Percentiles rank a stretch among this genome's conserved stretches.
phyloP scores from a whole-genome alignment of 2,329 filamentous ascomycete species.

The Trichophyton benhamiae region DNA sequence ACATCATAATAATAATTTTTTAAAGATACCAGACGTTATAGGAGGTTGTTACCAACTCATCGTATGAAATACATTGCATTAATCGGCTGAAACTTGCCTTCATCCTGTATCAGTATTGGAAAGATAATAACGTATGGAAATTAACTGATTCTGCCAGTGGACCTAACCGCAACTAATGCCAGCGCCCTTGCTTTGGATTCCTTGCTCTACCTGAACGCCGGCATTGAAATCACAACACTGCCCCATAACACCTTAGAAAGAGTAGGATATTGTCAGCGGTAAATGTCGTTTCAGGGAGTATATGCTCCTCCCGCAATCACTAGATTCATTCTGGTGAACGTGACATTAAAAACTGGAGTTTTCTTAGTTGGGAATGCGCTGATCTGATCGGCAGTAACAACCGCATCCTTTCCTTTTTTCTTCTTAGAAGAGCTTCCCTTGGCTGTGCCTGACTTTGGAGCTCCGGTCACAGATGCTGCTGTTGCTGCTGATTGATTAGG shows the following conservation, averaged over 20 bases:
- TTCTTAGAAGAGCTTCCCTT: constrained; percentile 19
- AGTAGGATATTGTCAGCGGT: background rate
- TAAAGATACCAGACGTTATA: background rate
- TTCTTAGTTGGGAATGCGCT: constrained; percentile 93
- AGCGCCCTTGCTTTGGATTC: background rate
- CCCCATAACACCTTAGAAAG: background rate
- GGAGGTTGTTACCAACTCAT: background rate
- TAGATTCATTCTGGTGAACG: constrained; percentile 90
- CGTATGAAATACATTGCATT: background rate
- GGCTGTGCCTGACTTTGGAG: background rate
- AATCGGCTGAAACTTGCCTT: background rate
- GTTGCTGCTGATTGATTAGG: constrained; percentile 23
- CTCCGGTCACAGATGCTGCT: constrained; percentile 26
- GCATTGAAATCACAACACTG: background rate
- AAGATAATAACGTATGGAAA: background rate
- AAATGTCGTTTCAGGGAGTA: constrained; percentile 34
- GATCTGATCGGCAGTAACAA: constrained; percentile 86
- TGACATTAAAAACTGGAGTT: constrained; percentile 82
- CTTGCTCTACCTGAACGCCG: background rate
- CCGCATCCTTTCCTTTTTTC: constrained; percentile 82
- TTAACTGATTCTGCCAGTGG: background rate
- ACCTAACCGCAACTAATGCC: background rate
- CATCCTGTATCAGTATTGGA: background rate
- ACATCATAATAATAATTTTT: background rate
- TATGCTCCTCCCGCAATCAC: constrained; percentile 71